phyloP scores from a whole-genome alignment of 2,329 filamentous ascomycete genomes.

The Coniochaeta prunicola region DNA sequence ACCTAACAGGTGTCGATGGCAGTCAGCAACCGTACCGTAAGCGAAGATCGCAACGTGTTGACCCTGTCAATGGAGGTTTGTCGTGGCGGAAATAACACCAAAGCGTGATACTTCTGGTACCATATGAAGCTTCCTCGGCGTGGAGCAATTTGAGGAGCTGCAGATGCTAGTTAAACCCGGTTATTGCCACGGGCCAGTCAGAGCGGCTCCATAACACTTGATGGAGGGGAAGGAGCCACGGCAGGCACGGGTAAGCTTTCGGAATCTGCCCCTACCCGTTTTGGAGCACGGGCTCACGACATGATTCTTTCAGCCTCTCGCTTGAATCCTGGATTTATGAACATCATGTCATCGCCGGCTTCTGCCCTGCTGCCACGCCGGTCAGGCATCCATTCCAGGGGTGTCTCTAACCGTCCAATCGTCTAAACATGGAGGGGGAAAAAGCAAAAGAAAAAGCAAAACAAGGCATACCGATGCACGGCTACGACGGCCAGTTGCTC shows the following conservation, averaged over 20 bases:
- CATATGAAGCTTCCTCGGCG: not conserved
- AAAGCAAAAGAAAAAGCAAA: not conserved
- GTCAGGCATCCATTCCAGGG: not conserved
- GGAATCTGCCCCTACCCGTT: not conserved
- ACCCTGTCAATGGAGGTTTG: not conserved
- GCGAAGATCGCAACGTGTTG: no score
- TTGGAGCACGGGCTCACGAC: not conserved
- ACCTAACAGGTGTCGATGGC: no score
- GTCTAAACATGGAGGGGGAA: not conserved
- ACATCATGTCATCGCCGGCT: not conserved
- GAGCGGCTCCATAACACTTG: not conserved
- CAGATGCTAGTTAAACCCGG: not conserved
- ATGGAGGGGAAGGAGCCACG: not conserved
- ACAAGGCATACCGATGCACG: not conserved
- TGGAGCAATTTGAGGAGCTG: not conserved
- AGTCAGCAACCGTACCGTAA: no score
- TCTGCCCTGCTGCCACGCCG: not conserved
- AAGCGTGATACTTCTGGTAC: no score
- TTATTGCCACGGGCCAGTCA: not conserved
- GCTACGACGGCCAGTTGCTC: not conserved
- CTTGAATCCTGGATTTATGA: not conserved
- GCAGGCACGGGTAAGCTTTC: not conserved
- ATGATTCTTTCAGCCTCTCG: no score
- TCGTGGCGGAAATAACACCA: not conserved
- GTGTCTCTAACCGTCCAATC: not conserved